Evolutionary conservation across 169 alveolate genomes (phyloP).

Genomic region (Plasmodium inui): DNA sequence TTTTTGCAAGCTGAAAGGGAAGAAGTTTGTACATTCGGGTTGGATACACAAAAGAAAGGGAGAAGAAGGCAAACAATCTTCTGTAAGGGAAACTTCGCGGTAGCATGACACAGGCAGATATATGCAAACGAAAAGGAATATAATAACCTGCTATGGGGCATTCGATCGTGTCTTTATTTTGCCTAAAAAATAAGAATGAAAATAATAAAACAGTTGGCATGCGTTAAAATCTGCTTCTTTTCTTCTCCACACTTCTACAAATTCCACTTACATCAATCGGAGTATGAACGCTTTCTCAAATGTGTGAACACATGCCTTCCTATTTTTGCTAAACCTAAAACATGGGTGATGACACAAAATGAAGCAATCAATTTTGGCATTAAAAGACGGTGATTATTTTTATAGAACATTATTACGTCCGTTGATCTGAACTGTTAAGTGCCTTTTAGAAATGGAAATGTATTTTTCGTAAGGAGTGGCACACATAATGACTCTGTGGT

Average conservation of each 20-base stretch:
- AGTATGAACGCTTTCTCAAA: conserved; percentile 79
- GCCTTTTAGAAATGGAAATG: not conserved
- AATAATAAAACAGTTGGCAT: not conserved
- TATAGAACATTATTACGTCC: not conserved
- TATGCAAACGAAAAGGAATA: not conserved
- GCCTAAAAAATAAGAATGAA: conserved; percentile 23
- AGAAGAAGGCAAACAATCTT: not conserved
- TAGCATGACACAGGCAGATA: not conserved
- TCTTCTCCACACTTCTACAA: not conserved
- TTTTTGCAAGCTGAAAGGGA: conserved; percentile 81
- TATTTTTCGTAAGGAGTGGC: not conserved
- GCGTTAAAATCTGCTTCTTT: not conserved
- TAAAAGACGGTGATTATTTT: not conserved
- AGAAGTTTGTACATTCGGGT: not conserved
- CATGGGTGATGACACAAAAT: not conserved
- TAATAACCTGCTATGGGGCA: conserved; percentile 84
- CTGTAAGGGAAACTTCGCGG: not conserved
- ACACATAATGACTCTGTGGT: not conserved
- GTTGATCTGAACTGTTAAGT: not conserved
- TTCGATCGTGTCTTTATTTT: conserved; percentile 70
- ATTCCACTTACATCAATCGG: conserved; percentile 73
- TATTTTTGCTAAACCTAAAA: conserved; percentile 79
- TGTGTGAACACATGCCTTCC: conserved; percentile 83
- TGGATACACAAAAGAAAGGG: not conserved
- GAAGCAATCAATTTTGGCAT: not conserved